A percentile compares a stretch with the other conserved stretches of the same genome.
Conservation (phyloP, 768 basidiomycete genomes). For the Fomitopsis serialis region DNA sequence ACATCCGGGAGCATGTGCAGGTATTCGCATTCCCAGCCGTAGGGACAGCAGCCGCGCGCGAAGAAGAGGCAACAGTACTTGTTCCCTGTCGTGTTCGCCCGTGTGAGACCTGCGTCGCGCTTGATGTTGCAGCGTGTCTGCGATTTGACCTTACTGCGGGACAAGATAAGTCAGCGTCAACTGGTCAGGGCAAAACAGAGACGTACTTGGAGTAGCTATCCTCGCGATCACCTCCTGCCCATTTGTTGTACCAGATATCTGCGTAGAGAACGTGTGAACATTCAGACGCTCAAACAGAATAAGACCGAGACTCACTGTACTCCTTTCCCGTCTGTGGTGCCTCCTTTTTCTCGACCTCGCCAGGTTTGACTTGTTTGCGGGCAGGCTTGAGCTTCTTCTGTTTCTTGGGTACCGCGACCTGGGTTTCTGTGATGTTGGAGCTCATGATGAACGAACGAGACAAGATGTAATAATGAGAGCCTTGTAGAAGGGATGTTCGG, state of each 20-base stretch:
- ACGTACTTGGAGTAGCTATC: constrained; percentile 92
- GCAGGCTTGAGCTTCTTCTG: constrained; percentile 81
- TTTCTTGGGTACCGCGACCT: constrained; percentile 20
- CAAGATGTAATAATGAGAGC: too few relatives aligned
- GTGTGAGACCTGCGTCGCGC: constrained; percentile 86
- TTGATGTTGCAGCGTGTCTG: constrained; percentile 89
- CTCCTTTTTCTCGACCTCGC: constrained; percentile 86
- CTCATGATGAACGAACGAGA: constrained; percentile 11
- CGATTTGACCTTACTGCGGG: constrained; percentile 80
- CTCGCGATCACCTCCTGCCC: constrained; percentile 99
- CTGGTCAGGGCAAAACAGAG: not conserved
- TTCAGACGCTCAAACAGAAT: constrained; percentile 6
- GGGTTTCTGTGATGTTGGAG: constrained; percentile 15
- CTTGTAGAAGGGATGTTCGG: too few relatives aligned
- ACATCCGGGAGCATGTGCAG: constrained; percentile 83
- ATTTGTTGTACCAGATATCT: constrained; percentile 99
- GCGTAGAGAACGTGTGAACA: constrained; percentile 2
- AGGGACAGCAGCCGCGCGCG: constrained; percentile 93
- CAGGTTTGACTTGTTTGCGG: constrained; percentile 88
- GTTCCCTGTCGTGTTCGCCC: constrained; percentile 90
- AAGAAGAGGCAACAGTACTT: constrained; percentile 96
- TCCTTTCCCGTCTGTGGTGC: constrained; percentile 91
- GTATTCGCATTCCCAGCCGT: constrained; percentile 98
- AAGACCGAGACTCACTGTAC: constrained; percentile 66
- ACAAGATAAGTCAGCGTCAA: not conserved